phyloP scores from a whole-genome alignment of 257 asterid species.

The Linaria vulgaris region DNA sequence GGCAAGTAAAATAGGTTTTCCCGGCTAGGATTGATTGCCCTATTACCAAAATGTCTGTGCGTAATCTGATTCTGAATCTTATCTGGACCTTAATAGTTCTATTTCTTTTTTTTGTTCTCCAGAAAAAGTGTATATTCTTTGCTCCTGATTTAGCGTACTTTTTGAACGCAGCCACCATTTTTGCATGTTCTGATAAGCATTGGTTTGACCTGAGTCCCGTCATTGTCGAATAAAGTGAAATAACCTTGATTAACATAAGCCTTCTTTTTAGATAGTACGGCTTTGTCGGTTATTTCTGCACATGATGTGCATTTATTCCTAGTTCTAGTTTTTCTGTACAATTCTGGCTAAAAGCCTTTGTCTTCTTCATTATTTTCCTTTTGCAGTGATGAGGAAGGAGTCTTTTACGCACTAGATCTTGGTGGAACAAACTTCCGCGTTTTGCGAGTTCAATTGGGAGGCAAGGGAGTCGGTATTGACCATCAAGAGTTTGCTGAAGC shows the following conservation, averaged over 20 bases:
- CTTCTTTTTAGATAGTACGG: background rate
- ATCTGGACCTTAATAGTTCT: no score
- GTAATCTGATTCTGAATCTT: no score
- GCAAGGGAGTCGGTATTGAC: slow-evolving; percentile 59
- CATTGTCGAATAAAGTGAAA: no score
- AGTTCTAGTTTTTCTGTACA: background rate
- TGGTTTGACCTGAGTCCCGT: background rate
- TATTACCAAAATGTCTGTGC: no score
- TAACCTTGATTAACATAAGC: background rate
- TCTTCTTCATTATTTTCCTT: background rate
- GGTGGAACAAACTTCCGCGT: slow-evolving; percentile 98
- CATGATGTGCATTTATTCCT: background rate
- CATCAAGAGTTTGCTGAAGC: slow-evolving; percentile 86
- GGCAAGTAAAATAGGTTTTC: no score
- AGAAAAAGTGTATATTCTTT: no score
- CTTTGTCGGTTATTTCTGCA: slow-evolving; percentile 1
- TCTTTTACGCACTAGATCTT: slow-evolving; percentile 88
- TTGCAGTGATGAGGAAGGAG: slow-evolving; percentile 80
- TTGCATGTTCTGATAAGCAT: background rate
- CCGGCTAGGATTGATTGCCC: no score
- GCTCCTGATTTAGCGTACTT: background rate
- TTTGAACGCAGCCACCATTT: background rate
- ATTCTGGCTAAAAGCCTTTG: slow-evolving; percentile 14
- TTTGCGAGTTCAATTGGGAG: slow-evolving; percentile 78
- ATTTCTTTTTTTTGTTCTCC: no score